Conservation (phyloP, 768 basidiomycete genomes). For the Gymnopilus junonius region DNA sequence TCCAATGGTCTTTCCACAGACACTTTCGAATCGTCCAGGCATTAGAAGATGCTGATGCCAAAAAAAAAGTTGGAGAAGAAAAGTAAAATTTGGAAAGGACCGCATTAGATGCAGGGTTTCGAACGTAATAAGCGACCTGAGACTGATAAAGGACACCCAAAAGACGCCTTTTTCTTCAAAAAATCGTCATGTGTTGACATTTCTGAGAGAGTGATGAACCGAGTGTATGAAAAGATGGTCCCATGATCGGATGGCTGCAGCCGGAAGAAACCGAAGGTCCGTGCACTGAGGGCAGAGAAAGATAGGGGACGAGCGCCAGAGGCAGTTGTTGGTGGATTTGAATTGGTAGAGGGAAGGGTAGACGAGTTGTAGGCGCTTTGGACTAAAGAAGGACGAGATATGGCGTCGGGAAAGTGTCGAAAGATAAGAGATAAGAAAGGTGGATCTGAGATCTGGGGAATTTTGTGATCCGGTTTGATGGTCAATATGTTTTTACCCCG, state of each 20-base stretch:
- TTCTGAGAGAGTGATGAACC: constrained; percentile 12
- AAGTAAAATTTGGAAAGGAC: background rate
- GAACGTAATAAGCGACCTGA: constrained; percentile 7
- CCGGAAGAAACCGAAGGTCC: constrained; percentile 14
- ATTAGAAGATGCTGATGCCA: background rate
- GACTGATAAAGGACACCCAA: constrained; percentile 1
- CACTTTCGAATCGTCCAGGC: constrained; percentile 5
- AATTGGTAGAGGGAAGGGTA: background rate
- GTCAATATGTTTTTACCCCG: constrained; percentile 10
- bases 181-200: constrained; percentile 18
- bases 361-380: constrained; percentile 5
- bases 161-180: constrained; percentile 12
- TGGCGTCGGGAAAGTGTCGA: constrained; percentile 6
- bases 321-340: background rate
- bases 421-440: constrained; percentile 14
- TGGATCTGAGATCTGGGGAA: constrained; percentile 14
- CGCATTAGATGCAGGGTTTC: background rate
- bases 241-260: constrained; percentile 17
- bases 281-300: background rate
- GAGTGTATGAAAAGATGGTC: constrained; percentile 13
- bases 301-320: background rate
- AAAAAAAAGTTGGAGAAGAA: background rate
- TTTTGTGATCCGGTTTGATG: constrained; percentile 10
- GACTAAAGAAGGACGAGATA: constrained; percentile 8
- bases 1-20: background rate